phyloP scores from a whole-genome alignment of 768 basidiomycete species.

The Nidularia pulvinata region DNA sequence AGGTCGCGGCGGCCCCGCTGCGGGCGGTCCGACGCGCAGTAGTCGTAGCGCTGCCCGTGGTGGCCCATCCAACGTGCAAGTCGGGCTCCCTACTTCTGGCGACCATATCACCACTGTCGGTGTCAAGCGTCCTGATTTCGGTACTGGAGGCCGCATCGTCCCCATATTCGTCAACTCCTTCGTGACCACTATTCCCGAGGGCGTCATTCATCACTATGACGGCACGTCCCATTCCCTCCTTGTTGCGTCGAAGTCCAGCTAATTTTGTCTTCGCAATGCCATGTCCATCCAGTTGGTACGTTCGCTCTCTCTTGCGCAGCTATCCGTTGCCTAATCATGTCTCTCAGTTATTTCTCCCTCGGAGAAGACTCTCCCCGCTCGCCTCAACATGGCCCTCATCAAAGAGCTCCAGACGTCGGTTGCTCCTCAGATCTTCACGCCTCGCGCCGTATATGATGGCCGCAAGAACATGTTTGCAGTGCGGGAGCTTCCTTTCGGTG shows the following conservation, averaged over 20 bases:
- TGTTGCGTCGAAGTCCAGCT: not conserved
- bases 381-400: conserved; percentile 73
- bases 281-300: conserved; percentile 39
- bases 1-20: conserved; percentile 20
- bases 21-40: conserved; percentile 24
- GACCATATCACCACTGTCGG: conserved; percentile 55
- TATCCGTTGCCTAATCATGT: not conserved
- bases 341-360: conserved; percentile 59
- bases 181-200: conserved; percentile 54
- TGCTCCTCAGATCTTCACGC: conserved; percentile 69
- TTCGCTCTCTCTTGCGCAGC: conserved; percentile 7
- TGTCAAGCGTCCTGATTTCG: conserved; percentile 68
- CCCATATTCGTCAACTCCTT: conserved; percentile 64
- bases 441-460: conserved; percentile 76
- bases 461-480: conserved; percentile 75
- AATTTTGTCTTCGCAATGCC: not conserved
- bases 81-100: conserved; percentile 20
- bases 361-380: conserved; percentile 67
- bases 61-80: conserved; percentile 12
- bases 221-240: conserved; percentile 39
- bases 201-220: conserved; percentile 77
- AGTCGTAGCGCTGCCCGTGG: conserved; percentile 26
- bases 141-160: conserved; percentile 45
- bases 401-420: conserved; percentile 55
- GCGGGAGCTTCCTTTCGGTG: conserved; percentile 59